Base-by-base conservation (phyloP, 225 moss, liverwort and hornwort genomes). In the Straminergon stramineum region DNA sequence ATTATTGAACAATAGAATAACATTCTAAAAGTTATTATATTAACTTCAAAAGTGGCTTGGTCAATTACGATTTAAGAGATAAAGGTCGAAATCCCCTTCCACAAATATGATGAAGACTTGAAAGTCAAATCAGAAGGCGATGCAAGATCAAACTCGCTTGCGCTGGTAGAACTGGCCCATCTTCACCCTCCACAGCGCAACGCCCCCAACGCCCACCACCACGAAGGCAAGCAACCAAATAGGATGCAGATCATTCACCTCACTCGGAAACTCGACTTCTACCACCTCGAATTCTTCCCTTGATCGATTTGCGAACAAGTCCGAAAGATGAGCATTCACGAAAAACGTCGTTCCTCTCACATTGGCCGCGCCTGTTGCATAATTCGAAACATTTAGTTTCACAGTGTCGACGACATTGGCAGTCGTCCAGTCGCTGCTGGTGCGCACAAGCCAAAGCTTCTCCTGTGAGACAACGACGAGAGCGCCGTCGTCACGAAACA, bases 391-490 rank as follows among this genome's bases (percentile, higher is more conserved):
- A 52, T 95, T 91, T 22, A 97, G 83, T 11, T 67, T 53, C 31
- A 96, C 89, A 55, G 51, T 84, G 26, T 95, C 96, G 15, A 94
- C 71, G 18, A 96, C 82, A 35, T 79, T 81, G 70, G 95, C 95
- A 45, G 94, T 71, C 61, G 41, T 78, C 97, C 97, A 97, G 45
- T 74, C 73, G 81, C 90, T 90, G 55, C 86, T 90, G 80, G 85
- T 93, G 51, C 85, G 87, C 75, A 96, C 41, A 76, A 97, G 90
- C 94, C 94, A 96, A 12, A 94, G 91, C 32, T 89, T 92, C 53
- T 91, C 71, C 48, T 41, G 35, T n/a, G 97, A 93, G 78, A 96
- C 92, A 26, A 97, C 95, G 15, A 95, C 95, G 56, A 96, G 92
- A 21, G 90, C 82, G 39, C 93, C 93, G 78, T 95, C 94, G n/a